Conservation (phyloP, 352 stramenopile genomes). For the Phytophthora agathidicida region DNA sequence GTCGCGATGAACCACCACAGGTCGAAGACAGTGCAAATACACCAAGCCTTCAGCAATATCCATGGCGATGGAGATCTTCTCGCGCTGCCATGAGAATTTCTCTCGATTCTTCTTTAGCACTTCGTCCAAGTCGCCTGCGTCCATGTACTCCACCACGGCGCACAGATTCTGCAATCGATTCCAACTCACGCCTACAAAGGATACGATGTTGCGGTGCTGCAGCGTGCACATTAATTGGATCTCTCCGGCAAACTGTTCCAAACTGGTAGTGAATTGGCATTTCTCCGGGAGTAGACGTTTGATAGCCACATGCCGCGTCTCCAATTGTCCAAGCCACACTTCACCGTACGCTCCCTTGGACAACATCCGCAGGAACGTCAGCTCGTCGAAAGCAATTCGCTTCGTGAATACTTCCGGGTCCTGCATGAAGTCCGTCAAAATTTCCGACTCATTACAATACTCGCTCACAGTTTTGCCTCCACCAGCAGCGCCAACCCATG, state of each 20-base stretch:
- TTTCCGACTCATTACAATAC: constrained; percentile 67
- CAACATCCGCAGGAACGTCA: constrained; percentile 68
- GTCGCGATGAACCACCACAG: constrained; percentile 84
- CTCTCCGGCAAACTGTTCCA: constrained; percentile 77
- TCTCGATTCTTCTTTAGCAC: constrained; percentile 61
- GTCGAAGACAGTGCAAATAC: constrained; percentile 81
- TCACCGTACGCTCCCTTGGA: constrained; percentile 78
- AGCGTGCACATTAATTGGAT: constrained; percentile 76
- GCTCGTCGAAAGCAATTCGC: constrained; percentile 65
- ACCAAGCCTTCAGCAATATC: constrained; percentile 82
- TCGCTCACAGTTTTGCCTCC: constrained; percentile 59
- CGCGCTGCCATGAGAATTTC: constrained; percentile 63
- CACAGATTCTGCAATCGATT: constrained; percentile 69
- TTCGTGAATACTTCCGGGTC: constrained; percentile 56
- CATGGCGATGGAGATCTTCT: constrained; percentile 86
- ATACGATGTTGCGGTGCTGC: constrained; percentile 80
- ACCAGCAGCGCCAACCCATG: constrained; percentile 24
- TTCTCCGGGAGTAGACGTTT: constrained; percentile 75
- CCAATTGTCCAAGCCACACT: constrained; percentile 70
- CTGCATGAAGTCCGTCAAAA: constrained; percentile 54
- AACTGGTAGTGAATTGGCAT: constrained; percentile 45
- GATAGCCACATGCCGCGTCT: constrained; percentile 75
- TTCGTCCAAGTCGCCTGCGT: constrained; percentile 65
- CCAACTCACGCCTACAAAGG: constrained; percentile 78
- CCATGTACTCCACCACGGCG: constrained; percentile 84